Evolutionary conservation across 164 flowering plant species (phyloP).

Genomic region (Chimonanthus praecox): DNA sequence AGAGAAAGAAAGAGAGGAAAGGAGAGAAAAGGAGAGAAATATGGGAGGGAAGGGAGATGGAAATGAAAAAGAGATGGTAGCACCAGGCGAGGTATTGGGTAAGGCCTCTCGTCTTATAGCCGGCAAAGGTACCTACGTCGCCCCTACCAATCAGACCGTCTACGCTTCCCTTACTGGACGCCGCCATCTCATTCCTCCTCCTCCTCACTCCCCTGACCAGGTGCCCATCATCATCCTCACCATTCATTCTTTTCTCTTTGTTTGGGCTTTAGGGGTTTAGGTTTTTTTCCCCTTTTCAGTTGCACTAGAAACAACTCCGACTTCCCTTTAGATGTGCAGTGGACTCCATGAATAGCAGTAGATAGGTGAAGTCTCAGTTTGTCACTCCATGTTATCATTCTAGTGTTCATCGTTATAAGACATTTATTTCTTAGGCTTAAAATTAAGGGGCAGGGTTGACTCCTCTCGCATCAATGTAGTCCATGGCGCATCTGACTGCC

Average conservation of each 20-base stretch:
- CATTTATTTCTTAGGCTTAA: too few relatives aligned
- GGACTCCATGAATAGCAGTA: too few relatives aligned
- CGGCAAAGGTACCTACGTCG: conserved; percentile 64
- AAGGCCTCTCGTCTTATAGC: conserved; percentile 42
- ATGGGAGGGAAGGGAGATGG: not conserved
- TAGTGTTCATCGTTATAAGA: too few relatives aligned
- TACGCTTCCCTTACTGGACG: conserved; percentile 83
- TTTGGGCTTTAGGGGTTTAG: conserved; percentile 3
- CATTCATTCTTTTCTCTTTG: not conserved
- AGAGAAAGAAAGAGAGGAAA: not conserved
- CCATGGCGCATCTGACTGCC: too few relatives aligned
- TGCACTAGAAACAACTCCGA: too few relatives aligned
- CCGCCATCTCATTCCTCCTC: conserved; percentile 39
- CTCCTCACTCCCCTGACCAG: conserved; percentile 57
- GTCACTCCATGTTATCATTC: too few relatives aligned
- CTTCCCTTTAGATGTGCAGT: too few relatives aligned
- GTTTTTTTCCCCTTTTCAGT: not conserved
- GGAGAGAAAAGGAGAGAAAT: not conserved
- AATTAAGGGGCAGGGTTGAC: too few relatives aligned
- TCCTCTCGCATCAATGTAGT: too few relatives aligned
- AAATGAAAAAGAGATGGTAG: conserved; percentile 41
- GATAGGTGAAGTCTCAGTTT: too few relatives aligned
- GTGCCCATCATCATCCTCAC: conserved; percentile 17
- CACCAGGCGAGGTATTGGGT: conserved; percentile 81
- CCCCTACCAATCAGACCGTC: conserved; percentile 42